Conservation (phyloP, 768 basidiomycete genomes). For the Trametes villosa region DNA sequence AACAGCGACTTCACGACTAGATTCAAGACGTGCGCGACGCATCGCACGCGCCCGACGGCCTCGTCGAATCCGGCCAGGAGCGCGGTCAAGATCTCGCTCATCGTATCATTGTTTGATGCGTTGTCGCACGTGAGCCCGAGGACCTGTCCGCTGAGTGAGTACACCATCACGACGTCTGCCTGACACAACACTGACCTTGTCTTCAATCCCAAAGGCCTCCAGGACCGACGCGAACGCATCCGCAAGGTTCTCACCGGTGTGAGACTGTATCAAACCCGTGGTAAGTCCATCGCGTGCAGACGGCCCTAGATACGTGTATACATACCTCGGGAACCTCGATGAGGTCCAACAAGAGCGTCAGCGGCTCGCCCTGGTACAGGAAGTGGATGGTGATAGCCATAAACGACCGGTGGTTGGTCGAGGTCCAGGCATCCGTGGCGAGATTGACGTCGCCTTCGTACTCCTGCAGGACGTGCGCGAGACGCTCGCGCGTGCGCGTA, state of each 20-base stretch:
- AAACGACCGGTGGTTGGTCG: not conserved
- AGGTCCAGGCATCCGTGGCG: conserved; percentile 23
- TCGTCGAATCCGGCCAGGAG: conserved; percentile 10
- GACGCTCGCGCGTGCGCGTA: conserved; percentile 9
- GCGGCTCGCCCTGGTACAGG: not conserved
- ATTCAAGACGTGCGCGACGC: conserved; percentile 27
- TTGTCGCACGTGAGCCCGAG: conserved; percentile 1
- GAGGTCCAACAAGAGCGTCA: not conserved
- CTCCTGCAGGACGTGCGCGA: conserved; percentile 31
- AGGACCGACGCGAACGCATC: conserved; percentile 30
- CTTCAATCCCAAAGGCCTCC: conserved; percentile 30
- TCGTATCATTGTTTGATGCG: conserved; percentile 3
- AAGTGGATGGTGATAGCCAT: not conserved
- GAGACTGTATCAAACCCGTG: conserved; percentile 27
- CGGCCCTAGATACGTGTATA: not conserved
- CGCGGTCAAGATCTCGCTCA: not conserved
- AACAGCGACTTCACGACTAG: conserved; percentile 20
- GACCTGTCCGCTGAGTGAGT: not conserved
- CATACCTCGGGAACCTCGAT: not conserved
- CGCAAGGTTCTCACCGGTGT: conserved; percentile 37
- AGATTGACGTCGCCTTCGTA: conserved; percentile 36
- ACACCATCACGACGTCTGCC: not conserved
- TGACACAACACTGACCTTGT: conserved; percentile 29
- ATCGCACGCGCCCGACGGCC: conserved; percentile 6
- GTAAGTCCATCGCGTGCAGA: not conserved